Percentiles rank a stretch among this genome's conserved stretches.
Evolutionary conservation across 306 rosid genomes (phyloP).

Genomic region (Vicia sativa): DNA sequence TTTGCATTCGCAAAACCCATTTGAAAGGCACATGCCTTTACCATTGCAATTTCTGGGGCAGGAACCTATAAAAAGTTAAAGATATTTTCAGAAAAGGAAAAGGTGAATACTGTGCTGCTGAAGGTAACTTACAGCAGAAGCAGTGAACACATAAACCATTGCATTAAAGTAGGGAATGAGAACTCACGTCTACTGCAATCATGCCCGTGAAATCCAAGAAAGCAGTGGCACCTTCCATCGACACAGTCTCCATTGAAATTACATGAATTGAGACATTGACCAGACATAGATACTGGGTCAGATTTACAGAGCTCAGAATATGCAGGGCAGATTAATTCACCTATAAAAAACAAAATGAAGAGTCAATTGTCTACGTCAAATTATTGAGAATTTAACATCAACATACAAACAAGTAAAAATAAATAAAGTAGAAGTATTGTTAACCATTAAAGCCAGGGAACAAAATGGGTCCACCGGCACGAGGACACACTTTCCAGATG

Average conservation of each 20-base stretch:
- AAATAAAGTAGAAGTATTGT: constrained; percentile 22
- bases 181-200: constrained; percentile 88
- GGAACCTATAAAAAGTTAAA: constrained; percentile 53
- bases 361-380: constrained; percentile 30
- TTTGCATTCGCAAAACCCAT: constrained; percentile 82
- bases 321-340: constrained; percentile 86
- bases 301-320: constrained; percentile 82
- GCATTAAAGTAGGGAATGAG: constrained; percentile 33
- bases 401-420: not conserved
- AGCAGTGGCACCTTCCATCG: constrained; percentile 87
- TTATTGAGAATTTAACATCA: constrained; percentile 6
- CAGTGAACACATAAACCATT: constrained; percentile 12
- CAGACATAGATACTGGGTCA: constrained; percentile 51
- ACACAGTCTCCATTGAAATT: constrained; percentile 91
- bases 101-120: constrained; percentile 14
- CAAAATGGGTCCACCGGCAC: constrained; percentile 80
- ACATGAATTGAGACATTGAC: constrained; percentile 75
- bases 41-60: constrained; percentile 77
- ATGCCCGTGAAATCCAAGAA: constrained; percentile 76
- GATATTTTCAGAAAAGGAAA: not conserved
- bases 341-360: constrained; percentile 43
- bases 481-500: constrained; percentile 84
- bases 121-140: constrained; percentile 17
- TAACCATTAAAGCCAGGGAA: constrained; percentile 87
- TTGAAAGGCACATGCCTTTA: constrained; percentile 79